Base-by-base conservation (phyloP, 345 rosid species). In the Linum usitatissimum region DNA sequence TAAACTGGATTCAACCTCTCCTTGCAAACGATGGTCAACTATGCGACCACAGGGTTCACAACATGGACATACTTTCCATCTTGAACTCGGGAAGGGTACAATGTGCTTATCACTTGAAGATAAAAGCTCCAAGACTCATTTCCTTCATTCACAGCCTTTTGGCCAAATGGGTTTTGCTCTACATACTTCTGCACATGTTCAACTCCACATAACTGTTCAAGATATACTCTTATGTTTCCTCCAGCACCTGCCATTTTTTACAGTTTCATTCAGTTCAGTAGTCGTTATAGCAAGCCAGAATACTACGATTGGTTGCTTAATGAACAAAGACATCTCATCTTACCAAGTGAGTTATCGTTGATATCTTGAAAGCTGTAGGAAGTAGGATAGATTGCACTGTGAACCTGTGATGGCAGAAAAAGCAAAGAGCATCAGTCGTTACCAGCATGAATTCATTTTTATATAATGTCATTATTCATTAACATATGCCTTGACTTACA, bases 341-440 rank as follows among this genome's bases (percentile, higher is more conserved):
- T 77, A 93, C 97, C 96, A 77, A 93, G 76, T 5, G 85, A 75
- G 68, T 74, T 57, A 60, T 90, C 97, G 17, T 66, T 60, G 64
- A 20, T 60, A 67, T 81, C 63, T 48, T 61, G 72, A 73, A 75
- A 84, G 31, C 59, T 74, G 86, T 75, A 93, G 1, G 96, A 69
- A 57, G 69, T 67, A 59, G 99, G 99, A 70, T 85, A 86, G 70
- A 93, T 77, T 21, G 87, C 91, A 69, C 86, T 87, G 63, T 86
- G 54, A 1, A 72, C 90, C 94, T 93, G 69, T 21, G 62, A 60
- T 61, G 45, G 54, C 9, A 58, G 42, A 36, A 61, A 18, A 58
- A 38, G 39, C 28, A 67, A 10, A 55, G 10, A 10, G 66, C 4
- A 18, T 55, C 55, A 8, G 31, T 1, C 18, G 18, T 45, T 56